Base-by-base conservation (phyloP, 805 yeast genomes). In the Metschnikowia continentalis region DNA sequence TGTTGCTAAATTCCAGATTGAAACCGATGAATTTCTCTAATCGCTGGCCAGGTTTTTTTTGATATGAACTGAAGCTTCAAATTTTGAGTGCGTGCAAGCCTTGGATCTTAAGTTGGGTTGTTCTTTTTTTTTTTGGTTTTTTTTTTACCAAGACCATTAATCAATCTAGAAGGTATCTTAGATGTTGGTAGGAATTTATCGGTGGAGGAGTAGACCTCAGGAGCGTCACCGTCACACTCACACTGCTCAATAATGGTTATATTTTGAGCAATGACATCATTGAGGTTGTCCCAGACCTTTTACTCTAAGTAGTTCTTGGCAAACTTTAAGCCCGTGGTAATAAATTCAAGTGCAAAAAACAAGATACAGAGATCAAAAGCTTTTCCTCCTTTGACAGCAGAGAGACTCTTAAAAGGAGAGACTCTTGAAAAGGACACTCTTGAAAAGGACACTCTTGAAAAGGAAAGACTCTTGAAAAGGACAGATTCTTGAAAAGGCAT, bases 321-420 rank as follows among this genome's bases (percentile, higher is more conserved):
- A 62, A 85, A 86, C 42, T 79, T 76, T 6, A 83, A 48, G 2
- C 87, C 84, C 61, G 87, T 78, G 53, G 83, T 74, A 35, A 77
- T 69, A 60, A 87, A 79, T 0, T 84, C 83, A 2, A 80, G 69
- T 26, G 78, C 78, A 61, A 87, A 80, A 20, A 87, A 62, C 13
- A 83, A 68, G 35, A 82, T 68, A 61, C 86, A 87, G 14, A 87
- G 85, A 22, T 91, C 95, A 64, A 87, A 87, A 0, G 88, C 90
- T 47, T 78, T 76, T 8, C 76, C 90, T 23, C 78, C 78, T 38
- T 68, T 70, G 2, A 70, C 57, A 2, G 92, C 92, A 11, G 61
- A 60, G 43, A 87, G 66, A 0, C 69, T 67, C 51, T 74, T 67
- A 87, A 87, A 5, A 87, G 60, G 0, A 87, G 3, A 17, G 2